Evolutionary conservation across 305 asterid genomes (phyloP).

Genomic region (Galium porrigens): DNA sequence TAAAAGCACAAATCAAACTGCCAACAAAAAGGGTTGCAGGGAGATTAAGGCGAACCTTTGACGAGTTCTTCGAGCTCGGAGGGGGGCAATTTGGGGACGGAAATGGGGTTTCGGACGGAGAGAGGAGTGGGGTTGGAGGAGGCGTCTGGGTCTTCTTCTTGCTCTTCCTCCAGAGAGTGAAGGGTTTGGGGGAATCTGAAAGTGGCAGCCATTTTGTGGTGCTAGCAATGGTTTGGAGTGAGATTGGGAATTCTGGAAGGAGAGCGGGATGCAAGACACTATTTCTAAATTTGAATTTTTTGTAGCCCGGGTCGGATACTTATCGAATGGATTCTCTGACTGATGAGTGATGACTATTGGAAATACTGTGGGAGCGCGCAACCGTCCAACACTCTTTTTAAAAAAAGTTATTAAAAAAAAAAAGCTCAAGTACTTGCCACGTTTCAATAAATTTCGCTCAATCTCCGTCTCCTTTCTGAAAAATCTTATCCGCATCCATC

Average conservation of each 20-base stretch:
- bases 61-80: slow-evolving; percentile 74
- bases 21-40: background rate
- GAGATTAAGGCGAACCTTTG: slow-evolving; percentile 37
- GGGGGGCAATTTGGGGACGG: slow-evolving; percentile 37
- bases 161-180: slow-evolving; percentile 53
- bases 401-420: too few species aligned
- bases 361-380: too few species aligned
- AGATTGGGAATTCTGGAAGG: background rate
- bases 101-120: slow-evolving; percentile 30
- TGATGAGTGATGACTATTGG: too few species aligned
- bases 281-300: background rate
- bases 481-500: too few species aligned
- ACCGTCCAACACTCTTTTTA: too few species aligned
- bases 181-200: slow-evolving; percentile 61
- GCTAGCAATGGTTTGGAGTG: background rate
- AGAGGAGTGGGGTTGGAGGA: slow-evolving; percentile 27
- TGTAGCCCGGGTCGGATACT: too few species aligned
- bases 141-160: slow-evolving; percentile 33
- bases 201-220: slow-evolving; percentile 39
- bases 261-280: background rate
- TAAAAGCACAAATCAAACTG: background rate
- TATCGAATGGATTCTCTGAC: too few species aligned
- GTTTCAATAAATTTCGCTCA: too few species aligned
- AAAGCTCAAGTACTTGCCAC: too few species aligned
- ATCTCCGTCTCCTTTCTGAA: too few species aligned